These are phyloP conservation scores for Rubia yunnanensis DNA, from an alignment of 257 asterid genomes.

Conservation along the genomic window DNA sequence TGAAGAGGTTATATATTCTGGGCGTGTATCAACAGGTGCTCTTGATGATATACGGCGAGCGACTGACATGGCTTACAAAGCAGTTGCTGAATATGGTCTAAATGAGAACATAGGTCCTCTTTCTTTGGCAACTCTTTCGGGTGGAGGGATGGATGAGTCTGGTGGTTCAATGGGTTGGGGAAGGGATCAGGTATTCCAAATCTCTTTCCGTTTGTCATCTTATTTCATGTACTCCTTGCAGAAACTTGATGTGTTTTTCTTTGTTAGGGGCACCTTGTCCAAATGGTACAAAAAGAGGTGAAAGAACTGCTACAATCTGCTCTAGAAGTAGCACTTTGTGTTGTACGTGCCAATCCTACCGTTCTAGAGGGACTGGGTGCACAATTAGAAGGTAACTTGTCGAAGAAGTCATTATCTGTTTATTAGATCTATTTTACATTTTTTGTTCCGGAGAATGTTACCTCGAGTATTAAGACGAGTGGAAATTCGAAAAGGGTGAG, in stretches of 20 bases:
- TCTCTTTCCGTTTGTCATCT: conserved; percentile 12
- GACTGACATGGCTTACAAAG: conserved; percentile 98
- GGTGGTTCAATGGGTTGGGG: conserved; percentile 82
- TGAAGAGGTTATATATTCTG: conserved; percentile 81
- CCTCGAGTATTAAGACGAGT: neutral
- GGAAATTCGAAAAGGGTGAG: neutral
- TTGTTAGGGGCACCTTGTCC: conserved; percentile 86
- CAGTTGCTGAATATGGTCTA: conserved; percentile 97
- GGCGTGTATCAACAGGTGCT: conserved; percentile 99
- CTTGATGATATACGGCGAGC: conserved; percentile 94
- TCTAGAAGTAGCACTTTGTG: conserved; percentile 80
- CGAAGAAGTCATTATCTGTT: neutral
- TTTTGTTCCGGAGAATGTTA: neutral
- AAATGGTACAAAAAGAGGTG: conserved; percentile 92
- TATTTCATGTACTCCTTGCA: neutral
- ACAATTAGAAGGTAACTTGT: conserved; percentile 61
- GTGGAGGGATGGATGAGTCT: conserved; percentile 90
- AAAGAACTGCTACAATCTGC: conserved; percentile 80
- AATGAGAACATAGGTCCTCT: conserved; percentile 79
- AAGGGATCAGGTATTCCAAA: conserved; percentile 63
- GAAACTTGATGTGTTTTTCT: conserved; percentile 11
- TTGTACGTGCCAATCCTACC: conserved; percentile 83
- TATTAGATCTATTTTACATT: neutral
- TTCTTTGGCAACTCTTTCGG: conserved; percentile 79
- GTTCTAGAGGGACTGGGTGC: conserved; percentile 93